phyloP scores from a whole-genome alignment of 768 basidiomycete genomes.

The Agrocybe praecox region DNA sequence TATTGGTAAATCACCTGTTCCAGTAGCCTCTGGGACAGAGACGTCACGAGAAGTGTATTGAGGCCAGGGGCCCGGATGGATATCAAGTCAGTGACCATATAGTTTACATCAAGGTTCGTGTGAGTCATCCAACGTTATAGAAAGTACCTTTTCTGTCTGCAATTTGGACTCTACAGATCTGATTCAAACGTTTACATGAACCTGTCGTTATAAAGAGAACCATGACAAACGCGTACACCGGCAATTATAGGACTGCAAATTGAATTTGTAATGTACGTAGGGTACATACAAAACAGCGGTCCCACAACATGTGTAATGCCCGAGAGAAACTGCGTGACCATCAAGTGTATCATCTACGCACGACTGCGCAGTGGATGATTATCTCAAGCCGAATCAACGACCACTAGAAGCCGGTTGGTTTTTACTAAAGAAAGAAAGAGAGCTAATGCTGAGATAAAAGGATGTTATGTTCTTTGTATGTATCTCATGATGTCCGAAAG shows the following conservation, averaged over 20 bases:
- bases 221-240: background rate
- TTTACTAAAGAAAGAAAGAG: background rate
- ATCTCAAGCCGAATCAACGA: background rate
- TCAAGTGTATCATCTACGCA: background rate
- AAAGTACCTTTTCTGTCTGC: background rate
- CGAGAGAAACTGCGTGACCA: background rate
- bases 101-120: constrained; percentile 6
- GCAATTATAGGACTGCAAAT: background rate
- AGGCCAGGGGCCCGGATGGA: constrained; percentile 2
- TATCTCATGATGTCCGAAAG: constrained; percentile 14
- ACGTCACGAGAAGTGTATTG: background rate
- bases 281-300: background rate
- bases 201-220: background rate
- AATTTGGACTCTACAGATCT: background rate
- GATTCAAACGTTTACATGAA: background rate
- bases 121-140: background rate
- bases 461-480: constrained; percentile 8
- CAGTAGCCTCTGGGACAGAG: background rate
- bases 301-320: background rate
- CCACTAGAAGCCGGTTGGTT: background rate
- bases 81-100: constrained; percentile 6
- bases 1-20: background rate
- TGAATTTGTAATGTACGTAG: background rate
- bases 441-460: background rate
- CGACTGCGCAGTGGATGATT: background rate